Conservation (phyloP, 192 early-diverging fungal genomes). For the Linderina pennispora region DNA sequence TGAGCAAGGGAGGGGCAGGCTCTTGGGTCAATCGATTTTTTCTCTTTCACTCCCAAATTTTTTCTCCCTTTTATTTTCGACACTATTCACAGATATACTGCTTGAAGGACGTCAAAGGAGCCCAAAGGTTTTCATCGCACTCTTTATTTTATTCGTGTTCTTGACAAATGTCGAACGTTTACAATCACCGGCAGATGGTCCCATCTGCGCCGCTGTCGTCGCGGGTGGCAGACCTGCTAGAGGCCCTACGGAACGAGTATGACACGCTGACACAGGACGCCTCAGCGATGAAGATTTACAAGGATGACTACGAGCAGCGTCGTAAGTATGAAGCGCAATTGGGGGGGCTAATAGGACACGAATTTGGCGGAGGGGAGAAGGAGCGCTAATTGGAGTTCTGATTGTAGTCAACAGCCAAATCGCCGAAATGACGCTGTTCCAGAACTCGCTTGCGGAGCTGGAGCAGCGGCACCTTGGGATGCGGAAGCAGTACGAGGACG, state of each 20-base stretch:
- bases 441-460: constrained; percentile 72
- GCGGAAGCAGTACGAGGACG: constrained; percentile 85
- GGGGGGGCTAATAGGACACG: too few species aligned
- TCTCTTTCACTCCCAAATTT: neutral
- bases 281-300: constrained; percentile 61
- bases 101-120: too few species aligned
- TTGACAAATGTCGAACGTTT: constrained; percentile 72
- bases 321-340: too few species aligned
- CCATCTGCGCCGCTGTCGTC: constrained; percentile 54
- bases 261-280: constrained; percentile 73
- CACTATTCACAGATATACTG: neutral
- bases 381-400: too few species aligned
- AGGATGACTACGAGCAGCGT: constrained; percentile 86
- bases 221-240: constrained; percentile 74
- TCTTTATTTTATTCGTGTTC: too few species aligned
- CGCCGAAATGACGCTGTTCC: constrained; percentile 70
- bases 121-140: too few species aligned
- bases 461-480: constrained; percentile 73
- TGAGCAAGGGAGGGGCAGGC: too few species aligned
- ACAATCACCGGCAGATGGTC: constrained; percentile 77
- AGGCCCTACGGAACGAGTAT: constrained; percentile 72
- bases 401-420: constrained; percentile 67
- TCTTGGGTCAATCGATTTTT: neutral
- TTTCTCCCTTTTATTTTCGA: neutral
- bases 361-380: too few species aligned